These are phyloP conservation scores for Rosellinia necatrix DNA, from an alignment of 2,329 filamentous ascomycete genomes.

Conservation along the genomic window DNA sequence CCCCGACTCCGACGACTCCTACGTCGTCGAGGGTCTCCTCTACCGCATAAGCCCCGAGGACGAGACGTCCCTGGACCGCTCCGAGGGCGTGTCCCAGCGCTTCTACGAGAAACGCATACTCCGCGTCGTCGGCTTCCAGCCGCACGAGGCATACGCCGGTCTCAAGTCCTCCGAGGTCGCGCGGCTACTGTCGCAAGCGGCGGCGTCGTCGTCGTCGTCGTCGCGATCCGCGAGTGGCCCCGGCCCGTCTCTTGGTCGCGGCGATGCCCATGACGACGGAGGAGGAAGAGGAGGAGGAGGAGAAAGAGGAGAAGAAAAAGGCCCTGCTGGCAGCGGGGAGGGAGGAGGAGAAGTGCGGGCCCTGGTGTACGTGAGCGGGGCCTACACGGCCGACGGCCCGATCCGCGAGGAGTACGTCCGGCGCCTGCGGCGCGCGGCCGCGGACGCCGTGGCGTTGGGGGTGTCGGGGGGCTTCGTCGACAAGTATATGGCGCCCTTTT, in stretches of 20 bases:
- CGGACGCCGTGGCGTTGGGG: not conserved
- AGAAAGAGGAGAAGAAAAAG: not conserved
- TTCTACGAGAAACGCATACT: not conserved
- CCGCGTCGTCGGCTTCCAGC: not conserved
- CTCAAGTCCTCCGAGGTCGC: slow-evolving; percentile 1
- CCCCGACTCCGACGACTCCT: not conserved
- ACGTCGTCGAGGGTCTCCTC: slow-evolving; percentile 15
- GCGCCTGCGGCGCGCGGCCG: not conserved
- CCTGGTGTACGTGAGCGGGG: slow-evolving; percentile 3
- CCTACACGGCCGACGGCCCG: not conserved
- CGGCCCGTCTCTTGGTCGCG: not conserved
- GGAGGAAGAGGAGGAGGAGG: no score
- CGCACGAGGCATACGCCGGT: not conserved
- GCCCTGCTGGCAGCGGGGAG: not conserved
- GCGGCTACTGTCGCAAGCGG: not conserved
- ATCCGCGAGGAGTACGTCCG: slow-evolving; percentile 7
- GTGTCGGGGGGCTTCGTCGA: slow-evolving; percentile 3
- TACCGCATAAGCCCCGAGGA: not conserved
- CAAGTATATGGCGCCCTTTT: slow-evolving; percentile 3
- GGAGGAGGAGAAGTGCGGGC: not conserved
- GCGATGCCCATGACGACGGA: no score
- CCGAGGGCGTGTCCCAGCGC: not conserved
- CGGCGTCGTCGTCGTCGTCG: not conserved
- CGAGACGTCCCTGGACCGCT: slow-evolving; percentile 1
- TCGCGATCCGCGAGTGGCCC: not conserved